Conservation (phyloP, 441 rosid species). For the Brassica balearica region DNA sequence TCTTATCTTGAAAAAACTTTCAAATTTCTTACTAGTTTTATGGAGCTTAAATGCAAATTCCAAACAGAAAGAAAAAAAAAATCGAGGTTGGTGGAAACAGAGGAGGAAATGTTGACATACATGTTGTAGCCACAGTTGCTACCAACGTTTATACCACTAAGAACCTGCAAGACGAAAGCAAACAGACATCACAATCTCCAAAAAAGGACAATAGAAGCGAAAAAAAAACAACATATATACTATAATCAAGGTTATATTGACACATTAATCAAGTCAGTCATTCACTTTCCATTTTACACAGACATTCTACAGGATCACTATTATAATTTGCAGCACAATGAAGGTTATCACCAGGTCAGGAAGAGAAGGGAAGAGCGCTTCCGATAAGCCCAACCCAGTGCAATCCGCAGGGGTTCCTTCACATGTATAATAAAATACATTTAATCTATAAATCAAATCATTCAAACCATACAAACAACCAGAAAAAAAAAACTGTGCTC, state of each 20-base stretch:
- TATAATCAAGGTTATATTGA: neutral
- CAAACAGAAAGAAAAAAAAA: neutral
- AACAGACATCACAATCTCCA: constrained; percentile 24
- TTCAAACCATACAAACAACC: no score
- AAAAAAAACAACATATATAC: neutral
- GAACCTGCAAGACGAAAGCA: constrained; percentile 60
- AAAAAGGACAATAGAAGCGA: neutral
- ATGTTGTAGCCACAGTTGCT: constrained; percentile 91
- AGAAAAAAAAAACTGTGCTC: no score
- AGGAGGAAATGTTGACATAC: constrained; percentile 52
- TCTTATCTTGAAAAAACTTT: neutral
- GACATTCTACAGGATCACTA: neutral
- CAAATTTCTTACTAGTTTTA: neutral
- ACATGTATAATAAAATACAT: constrained; percentile 8
- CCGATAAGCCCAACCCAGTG: constrained; percentile 76
- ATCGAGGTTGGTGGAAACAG: neutral
- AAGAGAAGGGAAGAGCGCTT: constrained; percentile 65
- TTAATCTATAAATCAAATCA: no score
- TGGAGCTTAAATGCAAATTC: neutral
- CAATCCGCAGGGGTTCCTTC: constrained; percentile 96
- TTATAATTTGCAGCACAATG: neutral
- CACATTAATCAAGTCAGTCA: neutral
- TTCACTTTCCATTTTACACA: neutral
- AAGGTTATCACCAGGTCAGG: constrained; percentile 79
- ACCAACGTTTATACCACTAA: constrained; percentile 94